Conservation (phyloP, 2,329 filamentous ascomycete genomes). For the Aspergillus sclerotialis region DNA sequence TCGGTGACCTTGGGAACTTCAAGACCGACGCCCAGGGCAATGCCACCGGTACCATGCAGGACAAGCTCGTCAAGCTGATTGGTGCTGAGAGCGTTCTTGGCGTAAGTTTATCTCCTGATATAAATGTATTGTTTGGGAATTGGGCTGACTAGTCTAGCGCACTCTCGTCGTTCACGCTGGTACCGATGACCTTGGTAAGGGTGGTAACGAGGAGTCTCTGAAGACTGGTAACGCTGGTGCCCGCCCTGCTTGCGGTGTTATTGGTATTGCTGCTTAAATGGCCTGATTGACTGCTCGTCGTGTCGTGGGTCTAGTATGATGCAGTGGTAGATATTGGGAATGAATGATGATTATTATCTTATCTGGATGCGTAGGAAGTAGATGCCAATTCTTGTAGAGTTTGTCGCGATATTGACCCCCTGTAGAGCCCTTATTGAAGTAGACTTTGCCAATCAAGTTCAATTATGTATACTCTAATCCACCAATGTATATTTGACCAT, state of each 20-base stretch:
- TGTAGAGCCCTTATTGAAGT: no score
- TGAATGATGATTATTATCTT: no score
- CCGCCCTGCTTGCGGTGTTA: slow-evolving; percentile 94
- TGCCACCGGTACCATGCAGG: slow-evolving; percentile 69
- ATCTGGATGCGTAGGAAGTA: no score
- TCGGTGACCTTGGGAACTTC: slow-evolving; percentile 97
- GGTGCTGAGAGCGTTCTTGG: slow-evolving; percentile 92
- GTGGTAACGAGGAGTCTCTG: slow-evolving; percentile 86
- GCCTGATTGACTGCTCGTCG: no score
- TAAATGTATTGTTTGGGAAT: not conserved
- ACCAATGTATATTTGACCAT: no score
- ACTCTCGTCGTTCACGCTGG: slow-evolving; percentile 92
- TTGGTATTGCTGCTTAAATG: slow-evolving; percentile 72
- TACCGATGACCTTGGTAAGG: slow-evolving; percentile 94
- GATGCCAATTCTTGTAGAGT: no score
- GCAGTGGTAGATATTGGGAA: no score
- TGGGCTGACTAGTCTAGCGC: slow-evolving; percentile 50
- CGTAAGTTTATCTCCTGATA: slow-evolving; percentile 45
- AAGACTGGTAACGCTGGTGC: slow-evolving; percentile 95
- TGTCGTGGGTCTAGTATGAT: no score
- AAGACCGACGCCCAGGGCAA: slow-evolving; percentile 91
- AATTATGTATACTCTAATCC: no score
- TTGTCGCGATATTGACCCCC: no score
- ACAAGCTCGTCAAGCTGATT: slow-evolving; percentile 90
- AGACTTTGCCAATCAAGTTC: no score